Base-by-base conservation (phyloP, 2,329 filamentous ascomycete genomes). In the Pseudogymnoascus sp. region DNA sequence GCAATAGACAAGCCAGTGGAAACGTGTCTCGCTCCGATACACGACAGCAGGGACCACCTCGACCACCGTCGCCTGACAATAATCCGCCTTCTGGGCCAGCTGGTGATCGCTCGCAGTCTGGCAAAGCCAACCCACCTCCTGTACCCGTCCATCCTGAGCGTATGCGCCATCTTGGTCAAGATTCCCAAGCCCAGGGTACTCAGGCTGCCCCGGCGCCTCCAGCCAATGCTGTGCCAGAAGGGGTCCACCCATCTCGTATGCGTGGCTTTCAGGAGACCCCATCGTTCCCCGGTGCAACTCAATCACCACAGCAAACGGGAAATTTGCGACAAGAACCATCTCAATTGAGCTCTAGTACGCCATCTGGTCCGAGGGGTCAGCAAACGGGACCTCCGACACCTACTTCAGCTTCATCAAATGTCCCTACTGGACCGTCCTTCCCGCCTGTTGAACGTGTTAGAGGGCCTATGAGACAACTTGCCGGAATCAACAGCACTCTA, bases 401-500 rank as follows among this genome's bases (percentile, higher is more conserved):
- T 33, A 62, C 63, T 12, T 58, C 64, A 23, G 70, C 68, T 58
- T 65, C 65, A 5, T 59, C 70, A 15, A 62, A 63, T 21, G 64
- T 69, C 19, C 69, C 70, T 33, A 71, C 70, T 9, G 70, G 70
- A 6, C 69, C 70, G 45, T 65, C 70, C 26, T 34, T 57, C 18
- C 52, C 28, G 26, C 28, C 52, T 21, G 66, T 57, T n/a, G 69
- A 71, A 41, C 67, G 70, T 56, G 65, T 61, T 45, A 62, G 69
- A 48, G 66, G 68, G 18, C 72, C 68, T 64, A 65, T 76, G 59
- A 70, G 82, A 61, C 81, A 85, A 65, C 73, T 86, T 28, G 78
- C 78, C 10, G 79, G 80, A 48, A 85, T 86, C 61, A 83, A 84
- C 65, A 82, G 72, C 63, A 81, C 77, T 57, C 74, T 84, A 3